These are phyloP conservation scores for Penicillium sp. DNA, from an alignment of 2,329 filamentous ascomycete species.

Conservation along the genomic window DNA sequence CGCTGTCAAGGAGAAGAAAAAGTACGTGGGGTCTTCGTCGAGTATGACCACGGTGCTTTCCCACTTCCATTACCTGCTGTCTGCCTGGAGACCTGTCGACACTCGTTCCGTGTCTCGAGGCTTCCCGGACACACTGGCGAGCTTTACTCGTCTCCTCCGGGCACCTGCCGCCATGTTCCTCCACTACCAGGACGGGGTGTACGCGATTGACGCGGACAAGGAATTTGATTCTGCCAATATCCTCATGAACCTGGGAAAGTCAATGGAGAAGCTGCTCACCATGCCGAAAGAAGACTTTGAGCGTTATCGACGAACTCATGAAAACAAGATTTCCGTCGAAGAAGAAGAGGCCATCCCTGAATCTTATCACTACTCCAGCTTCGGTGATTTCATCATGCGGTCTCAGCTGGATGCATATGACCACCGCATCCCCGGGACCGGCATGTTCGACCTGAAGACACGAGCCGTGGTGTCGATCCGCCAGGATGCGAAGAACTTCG, in stretches of 20 bases:
- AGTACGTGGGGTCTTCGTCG: constrained; percentile 90
- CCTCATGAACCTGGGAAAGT: constrained; percentile 86
- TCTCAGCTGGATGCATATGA: constrained; percentile 93
- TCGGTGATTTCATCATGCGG: constrained; percentile 86
- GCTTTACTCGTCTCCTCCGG: constrained; percentile 67
- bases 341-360: constrained; percentile 68
- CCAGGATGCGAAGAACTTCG: constrained; percentile 70
- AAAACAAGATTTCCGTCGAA: constrained; percentile 60
- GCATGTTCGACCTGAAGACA: constrained; percentile 96
- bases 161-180: constrained; percentile 77
- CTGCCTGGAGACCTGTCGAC: constrained; percentile 71
- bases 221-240: constrained; percentile 80
- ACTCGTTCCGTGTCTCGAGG: constrained; percentile 60
- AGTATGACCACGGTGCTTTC: constrained; percentile 85
- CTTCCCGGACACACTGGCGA: constrained; percentile 57
- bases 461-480: constrained; percentile 85
- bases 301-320: constrained; percentile 66
- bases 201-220: constrained; percentile 95
- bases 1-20: constrained; percentile 62
- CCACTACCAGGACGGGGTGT: constrained; percentile 73
- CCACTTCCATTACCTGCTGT: constrained; percentile 91
- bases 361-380: constrained; percentile 78
- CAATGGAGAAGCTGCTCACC: constrained; percentile 92
- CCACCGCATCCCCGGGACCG: constrained; percentile 75
- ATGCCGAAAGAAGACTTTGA: constrained; percentile 77